Percentiles rank a stretch among this genome's conserved stretches.
Conservation (phyloP, 495 filamentous ascomycete species). For the Penicillium lividum region DNA sequence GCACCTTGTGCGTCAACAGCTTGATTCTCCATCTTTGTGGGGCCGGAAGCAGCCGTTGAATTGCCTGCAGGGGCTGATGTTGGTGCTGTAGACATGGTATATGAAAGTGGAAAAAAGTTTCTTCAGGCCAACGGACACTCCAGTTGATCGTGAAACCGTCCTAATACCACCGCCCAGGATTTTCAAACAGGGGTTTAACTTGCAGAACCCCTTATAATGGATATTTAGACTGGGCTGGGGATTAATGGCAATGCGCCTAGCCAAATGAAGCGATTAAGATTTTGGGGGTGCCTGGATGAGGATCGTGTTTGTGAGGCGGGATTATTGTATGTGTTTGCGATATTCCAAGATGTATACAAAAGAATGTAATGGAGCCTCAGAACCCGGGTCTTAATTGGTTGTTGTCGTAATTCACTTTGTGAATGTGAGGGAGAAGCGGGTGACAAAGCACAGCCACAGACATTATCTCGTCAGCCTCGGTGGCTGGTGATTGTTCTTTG, state of each 20-base stretch:
- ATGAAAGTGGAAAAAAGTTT: not conserved
- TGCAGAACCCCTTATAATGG: not conserved
- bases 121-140: not conserved
- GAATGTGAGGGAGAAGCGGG: slow-evolving; percentile 12
- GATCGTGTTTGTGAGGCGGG: not conserved
- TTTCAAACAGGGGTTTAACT: not conserved
- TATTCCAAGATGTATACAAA: not conserved
- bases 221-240: not conserved
- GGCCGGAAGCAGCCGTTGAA: not conserved
- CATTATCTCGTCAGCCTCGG: not conserved
- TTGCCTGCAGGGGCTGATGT: slow-evolving; percentile 1
- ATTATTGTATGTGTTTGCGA: not conserved
- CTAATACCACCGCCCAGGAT: not conserved
- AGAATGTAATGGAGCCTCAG: too few relatives aligned
- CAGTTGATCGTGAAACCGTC: not conserved
- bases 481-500: not conserved
- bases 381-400: not conserved
- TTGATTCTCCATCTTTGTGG: slow-evolving; percentile 1
- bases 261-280: not conserved
- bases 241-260: not conserved
- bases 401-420: not conserved
- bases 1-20: not conserved
- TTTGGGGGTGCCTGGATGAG: not conserved
- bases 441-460: slow-evolving; percentile 13
- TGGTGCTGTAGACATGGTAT: slow-evolving; percentile 5